Conservation (phyloP, 345 rosid genomes). For the Citrus medica region DNA sequence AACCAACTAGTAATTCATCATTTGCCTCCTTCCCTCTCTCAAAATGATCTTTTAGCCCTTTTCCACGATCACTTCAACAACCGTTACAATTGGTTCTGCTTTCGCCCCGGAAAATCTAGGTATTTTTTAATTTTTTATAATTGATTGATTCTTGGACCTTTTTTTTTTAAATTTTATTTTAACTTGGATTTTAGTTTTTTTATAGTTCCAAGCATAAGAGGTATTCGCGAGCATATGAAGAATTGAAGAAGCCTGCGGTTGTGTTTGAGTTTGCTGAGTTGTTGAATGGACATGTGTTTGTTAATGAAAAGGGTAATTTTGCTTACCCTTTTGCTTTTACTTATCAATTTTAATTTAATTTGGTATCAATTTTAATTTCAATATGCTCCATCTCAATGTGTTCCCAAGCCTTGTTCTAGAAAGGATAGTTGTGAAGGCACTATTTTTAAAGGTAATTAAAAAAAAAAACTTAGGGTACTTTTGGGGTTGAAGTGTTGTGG, state of each 20-base stretch:
- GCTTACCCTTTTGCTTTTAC: not conserved
- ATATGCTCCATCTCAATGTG: too few species aligned
- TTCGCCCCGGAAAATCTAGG: too few species aligned
- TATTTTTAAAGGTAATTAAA: constrained; percentile 42
- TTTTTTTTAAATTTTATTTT: not conserved
- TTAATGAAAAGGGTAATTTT: constrained; percentile 61
- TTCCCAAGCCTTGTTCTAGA: too few species aligned
- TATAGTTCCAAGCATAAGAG: constrained; percentile 51
- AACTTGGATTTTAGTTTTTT: not conserved
- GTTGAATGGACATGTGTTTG: constrained; percentile 68
- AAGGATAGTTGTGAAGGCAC: too few species aligned
- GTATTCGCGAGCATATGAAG: constrained; percentile 56
- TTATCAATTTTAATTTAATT: not conserved
- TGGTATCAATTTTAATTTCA: too few species aligned
- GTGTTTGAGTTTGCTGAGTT: constrained; percentile 62
- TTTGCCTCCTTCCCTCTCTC: too few species aligned
- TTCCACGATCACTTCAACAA: too few species aligned
- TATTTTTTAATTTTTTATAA: too few species aligned
- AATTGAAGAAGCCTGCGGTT: constrained; percentile 61
- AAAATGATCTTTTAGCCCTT: too few species aligned
- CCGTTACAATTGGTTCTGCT: too few species aligned
- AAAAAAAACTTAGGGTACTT: not conserved
- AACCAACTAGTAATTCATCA: too few species aligned
- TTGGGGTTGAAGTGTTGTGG: not conserved
- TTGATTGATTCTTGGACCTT: not conserved